Conservation (phyloP, 2,329 filamentous ascomycete genomes). For the Fonsecaea pedrosoi region DNA sequence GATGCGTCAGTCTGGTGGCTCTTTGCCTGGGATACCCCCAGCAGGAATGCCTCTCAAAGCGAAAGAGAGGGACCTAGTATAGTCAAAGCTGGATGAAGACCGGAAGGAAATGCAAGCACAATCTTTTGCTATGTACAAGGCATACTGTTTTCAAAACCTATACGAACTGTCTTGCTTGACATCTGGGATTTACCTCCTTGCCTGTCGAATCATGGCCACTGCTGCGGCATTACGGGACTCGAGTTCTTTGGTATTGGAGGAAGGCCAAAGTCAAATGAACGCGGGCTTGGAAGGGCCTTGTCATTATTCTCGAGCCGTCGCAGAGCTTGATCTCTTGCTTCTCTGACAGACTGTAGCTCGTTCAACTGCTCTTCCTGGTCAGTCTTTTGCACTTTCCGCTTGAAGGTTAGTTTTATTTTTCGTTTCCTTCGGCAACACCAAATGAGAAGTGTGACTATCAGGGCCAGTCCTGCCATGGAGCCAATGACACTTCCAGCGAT, state of each 20-base stretch:
- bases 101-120: neutral
- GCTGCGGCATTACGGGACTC: slow-evolving; percentile 24
- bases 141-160: neutral
- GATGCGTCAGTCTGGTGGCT: neutral
- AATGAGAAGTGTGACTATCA: slow-evolving; percentile 28
- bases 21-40: neutral
- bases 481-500: slow-evolving; percentile 36
- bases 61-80: neutral
- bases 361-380: slow-evolving; percentile 18
- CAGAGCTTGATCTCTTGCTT: slow-evolving; percentile 22
- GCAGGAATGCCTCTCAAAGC: neutral
- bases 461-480: slow-evolving; percentile 31
- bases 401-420: slow-evolving; percentile 34
- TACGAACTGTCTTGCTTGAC: neutral
- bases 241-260: slow-evolving; percentile 24
- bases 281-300: slow-evolving; percentile 19
- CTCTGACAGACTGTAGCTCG: slow-evolving; percentile 12
- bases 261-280: slow-evolving; percentile 32
- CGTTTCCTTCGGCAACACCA: slow-evolving; percentile 29
- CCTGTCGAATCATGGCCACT: slow-evolving; percentile 19
- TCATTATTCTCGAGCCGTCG: slow-evolving; percentile 20
- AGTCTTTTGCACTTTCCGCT: slow-evolving; percentile 26
- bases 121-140: neutral
- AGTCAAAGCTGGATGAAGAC: too few species aligned
- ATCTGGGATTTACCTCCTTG: neutral